Evolutionary conservation across 129 eudicot genomes (phyloP).

Genomic region (Daucus carota): DNA sequence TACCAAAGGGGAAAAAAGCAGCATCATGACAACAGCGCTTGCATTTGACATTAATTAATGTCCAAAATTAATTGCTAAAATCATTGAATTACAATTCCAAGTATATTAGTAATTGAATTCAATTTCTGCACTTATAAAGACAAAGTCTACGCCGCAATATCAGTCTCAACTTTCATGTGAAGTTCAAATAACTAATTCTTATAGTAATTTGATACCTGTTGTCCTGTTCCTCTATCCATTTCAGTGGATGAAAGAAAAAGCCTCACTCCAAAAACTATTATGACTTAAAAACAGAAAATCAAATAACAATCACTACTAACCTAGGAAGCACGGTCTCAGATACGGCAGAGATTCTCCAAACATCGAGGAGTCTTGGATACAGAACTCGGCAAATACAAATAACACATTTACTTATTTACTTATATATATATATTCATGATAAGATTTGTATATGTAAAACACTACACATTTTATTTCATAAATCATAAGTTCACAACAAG

Average conservation of each 20-base stretch:
- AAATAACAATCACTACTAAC: background rate
- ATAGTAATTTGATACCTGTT: no score
- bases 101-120: background rate
- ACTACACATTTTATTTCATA: no score
- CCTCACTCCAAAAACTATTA: background rate
- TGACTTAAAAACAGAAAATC: background rate
- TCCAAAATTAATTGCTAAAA: background rate
- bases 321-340: no score
- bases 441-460: no score
- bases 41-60: background rate
- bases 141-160: background rate
- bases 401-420: no score
- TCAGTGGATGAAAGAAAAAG: background rate
- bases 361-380: no score
- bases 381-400: no score
- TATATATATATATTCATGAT: no score
- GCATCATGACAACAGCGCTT: background rate
- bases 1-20: background rate
- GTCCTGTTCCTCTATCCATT: background rate
- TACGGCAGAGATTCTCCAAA: no score
- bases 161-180: background rate
- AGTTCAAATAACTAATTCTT: no score
- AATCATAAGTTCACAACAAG: no score
- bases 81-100: background rate
- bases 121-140: background rate